Conservation (phyloP, 768 basidiomycete species). For the Tephrocybe sp. region DNA sequence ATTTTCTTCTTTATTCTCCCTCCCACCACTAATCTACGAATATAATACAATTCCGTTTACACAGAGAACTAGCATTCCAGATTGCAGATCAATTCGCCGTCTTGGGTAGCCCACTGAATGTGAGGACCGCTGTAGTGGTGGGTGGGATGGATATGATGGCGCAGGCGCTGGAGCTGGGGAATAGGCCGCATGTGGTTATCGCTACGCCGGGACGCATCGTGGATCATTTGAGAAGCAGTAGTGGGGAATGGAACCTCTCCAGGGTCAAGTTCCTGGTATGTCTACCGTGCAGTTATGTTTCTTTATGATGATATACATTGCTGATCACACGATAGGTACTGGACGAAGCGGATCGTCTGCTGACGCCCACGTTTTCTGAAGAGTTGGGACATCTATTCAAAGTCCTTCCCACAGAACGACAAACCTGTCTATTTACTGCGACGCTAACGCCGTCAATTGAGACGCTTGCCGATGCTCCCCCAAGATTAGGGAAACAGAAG, state of each 20-base stretch:
- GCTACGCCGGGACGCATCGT: slow-evolving; percentile 61
- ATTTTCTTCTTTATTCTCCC: too few species aligned
- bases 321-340: too few species aligned
- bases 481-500: slow-evolving; percentile 78
- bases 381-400: slow-evolving; percentile 81
- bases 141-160: slow-evolving; percentile 80
- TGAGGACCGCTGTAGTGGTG: slow-evolving; percentile 57
- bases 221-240: slow-evolving; percentile 67
- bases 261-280: too few species aligned
- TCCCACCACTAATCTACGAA: too few species aligned
- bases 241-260: too few species aligned
- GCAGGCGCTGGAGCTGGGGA: slow-evolving; percentile 63
- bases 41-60: too few species aligned
- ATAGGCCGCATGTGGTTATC: slow-evolving; percentile 84
- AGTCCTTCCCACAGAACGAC: slow-evolving; percentile 79
- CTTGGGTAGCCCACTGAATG: slow-evolving; percentile 77
- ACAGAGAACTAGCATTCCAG: too few species aligned
- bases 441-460: slow-evolving; percentile 90
- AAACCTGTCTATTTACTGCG: slow-evolving; percentile 96
- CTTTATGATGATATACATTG: slow-evolving; percentile 31
- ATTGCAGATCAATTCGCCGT: slow-evolving; percentile 89
- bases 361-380: slow-evolving; percentile 86
- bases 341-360: slow-evolving; percentile 85
- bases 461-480: slow-evolving; percentile 66
- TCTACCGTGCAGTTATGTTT: too few species aligned